Percentiles rank a stretch among this genome's conserved stretches.
These are phyloP conservation scores for Boletus huronensis DNA, from an alignment of 768 basidiomycete genomes.

Conservation along the genomic window DNA sequence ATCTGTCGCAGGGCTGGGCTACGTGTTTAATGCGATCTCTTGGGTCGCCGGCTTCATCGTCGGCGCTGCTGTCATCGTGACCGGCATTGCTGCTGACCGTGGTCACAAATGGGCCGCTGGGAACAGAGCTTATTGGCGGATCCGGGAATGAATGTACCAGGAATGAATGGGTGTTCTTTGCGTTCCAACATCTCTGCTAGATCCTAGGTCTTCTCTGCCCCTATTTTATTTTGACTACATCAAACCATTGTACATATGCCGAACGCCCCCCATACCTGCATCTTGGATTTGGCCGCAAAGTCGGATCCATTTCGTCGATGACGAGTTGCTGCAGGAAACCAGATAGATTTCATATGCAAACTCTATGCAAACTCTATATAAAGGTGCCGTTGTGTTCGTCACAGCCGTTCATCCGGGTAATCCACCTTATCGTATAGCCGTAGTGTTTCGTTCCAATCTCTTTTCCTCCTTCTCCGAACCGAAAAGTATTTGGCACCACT, in stretches of 20 bases:
- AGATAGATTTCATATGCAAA: not conserved
- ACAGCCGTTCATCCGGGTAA: conserved; percentile 56
- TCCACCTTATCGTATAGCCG: conserved; percentile 80
- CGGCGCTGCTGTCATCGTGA: conserved; percentile 51
- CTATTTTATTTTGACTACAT: not conserved
- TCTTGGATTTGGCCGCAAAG: not conserved
- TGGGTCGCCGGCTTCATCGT: conserved; percentile 59
- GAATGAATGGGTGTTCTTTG: conserved; percentile 10
- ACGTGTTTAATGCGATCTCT: conserved; percentile 54
- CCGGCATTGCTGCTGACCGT: conserved; percentile 51
- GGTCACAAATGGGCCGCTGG: conserved; percentile 72
- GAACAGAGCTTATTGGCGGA: conserved; percentile 56
- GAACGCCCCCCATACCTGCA: conserved; percentile 6
- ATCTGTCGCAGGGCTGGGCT: conserved; percentile 50
- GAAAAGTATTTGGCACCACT: conserved; percentile 76
- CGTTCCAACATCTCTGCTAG: not conserved
- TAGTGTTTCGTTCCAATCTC: conserved; percentile 88
- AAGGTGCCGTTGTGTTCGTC: conserved; percentile 4
- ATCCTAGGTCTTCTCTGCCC: not conserved
- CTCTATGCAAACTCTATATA: not conserved
- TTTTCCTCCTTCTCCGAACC: conserved; percentile 69
- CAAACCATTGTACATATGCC: not conserved
- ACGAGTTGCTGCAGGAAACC: not conserved
- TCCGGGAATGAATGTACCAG: conserved; percentile 23
- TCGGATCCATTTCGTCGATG: not conserved